Evolutionary conservation across 164 flowering plant genomes (phyloP), one percentile per base, ranked within the genome.

Genomic region (Stephania cephalantha): DNA sequence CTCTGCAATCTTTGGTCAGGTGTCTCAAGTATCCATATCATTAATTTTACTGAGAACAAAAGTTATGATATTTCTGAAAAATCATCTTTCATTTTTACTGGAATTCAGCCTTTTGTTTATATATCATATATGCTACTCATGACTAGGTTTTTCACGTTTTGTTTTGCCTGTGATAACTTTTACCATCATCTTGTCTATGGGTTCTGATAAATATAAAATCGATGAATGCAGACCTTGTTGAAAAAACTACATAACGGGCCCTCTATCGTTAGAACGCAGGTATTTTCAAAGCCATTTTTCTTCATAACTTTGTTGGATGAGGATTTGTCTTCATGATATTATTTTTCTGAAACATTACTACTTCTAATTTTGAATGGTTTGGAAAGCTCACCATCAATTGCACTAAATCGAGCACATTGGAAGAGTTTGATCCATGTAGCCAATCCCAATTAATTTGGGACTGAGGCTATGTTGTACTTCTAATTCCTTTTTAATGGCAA

Each of bases 241-340:
- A 94, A 89, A 83, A 89, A 88, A 50, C 84, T 94, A 74, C 90
- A 89, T 84, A 90, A 86, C 50, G 98, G 99, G 46, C 94, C 98
- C 11, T 88, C 95, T 76, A 94, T 86, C 88, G 99, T 96, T 78
- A 86, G 98, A 79, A 95, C 98, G 30, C 99, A 95, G 97, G 99
- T 95, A 87, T 65, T 44, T 58, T 58, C 5, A 12, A 58, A 58
- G 17, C 18, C 64, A 50, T n/a, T 58, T 18, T 58, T 58, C 64
- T 58, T 58, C 18, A 58, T 58, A 5, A 58, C 55, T 50, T 50
- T 50, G 55, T 58, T 58, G 64, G 15, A 58, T 58, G 15, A 58
- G 64, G 64, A 58, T 35, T 35, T 35, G 42, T 35, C 42, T 35
- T 35, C 42, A 35, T 35, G 42, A 4, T 0, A 6, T 58, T 58